These are phyloP conservation scores for Aspergillus haitiensis DNA, from an alignment of 495 filamentous ascomycete species.

Conservation along the genomic window DNA sequence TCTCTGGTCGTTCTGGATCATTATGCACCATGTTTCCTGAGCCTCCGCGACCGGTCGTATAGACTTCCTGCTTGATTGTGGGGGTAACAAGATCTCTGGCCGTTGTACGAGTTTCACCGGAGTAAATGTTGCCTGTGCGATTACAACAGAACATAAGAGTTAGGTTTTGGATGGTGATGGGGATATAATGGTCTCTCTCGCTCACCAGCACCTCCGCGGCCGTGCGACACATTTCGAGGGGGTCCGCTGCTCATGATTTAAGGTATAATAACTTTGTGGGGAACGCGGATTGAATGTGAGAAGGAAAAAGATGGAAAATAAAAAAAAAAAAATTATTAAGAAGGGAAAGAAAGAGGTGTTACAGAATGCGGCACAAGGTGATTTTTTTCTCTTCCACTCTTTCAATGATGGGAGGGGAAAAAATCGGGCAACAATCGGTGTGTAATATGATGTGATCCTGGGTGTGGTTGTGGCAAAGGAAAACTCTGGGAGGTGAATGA, in stretches of 20 bases:
- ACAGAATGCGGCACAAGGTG: too few relatives aligned
- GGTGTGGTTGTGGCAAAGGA: constrained; percentile 6
- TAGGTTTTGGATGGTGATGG: too few relatives aligned
- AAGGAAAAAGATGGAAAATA: not conserved
- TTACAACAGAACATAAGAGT: too few relatives aligned
- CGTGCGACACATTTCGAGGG: constrained; percentile 47
- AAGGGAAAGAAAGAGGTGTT: not conserved
- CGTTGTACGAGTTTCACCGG: constrained; percentile 49
- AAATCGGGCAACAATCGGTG: not conserved
- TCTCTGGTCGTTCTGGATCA: constrained; percentile 60
- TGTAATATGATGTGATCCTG: constrained; percentile 6
- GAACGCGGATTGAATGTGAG: not conserved
- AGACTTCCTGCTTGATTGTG: constrained; percentile 74
- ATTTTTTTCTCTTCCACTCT: too few relatives aligned
- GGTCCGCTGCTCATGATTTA: constrained; percentile 13
- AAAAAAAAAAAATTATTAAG: not conserved
- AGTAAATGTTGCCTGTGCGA: constrained; percentile 68
- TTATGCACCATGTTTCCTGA: constrained; percentile 75
- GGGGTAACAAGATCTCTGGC: constrained; percentile 73
- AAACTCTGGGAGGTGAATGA: constrained; percentile 15
- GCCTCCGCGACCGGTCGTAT: constrained; percentile 78
- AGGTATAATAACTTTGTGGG: not conserved
- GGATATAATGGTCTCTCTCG: too few relatives aligned
- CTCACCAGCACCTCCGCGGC: constrained; percentile 57
- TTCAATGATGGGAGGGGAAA: not conserved